These are phyloP conservation scores for Poteriospumella lacustris DNA, from an alignment of 108 stramenopile species.

Conservation along the genomic window DNA sequence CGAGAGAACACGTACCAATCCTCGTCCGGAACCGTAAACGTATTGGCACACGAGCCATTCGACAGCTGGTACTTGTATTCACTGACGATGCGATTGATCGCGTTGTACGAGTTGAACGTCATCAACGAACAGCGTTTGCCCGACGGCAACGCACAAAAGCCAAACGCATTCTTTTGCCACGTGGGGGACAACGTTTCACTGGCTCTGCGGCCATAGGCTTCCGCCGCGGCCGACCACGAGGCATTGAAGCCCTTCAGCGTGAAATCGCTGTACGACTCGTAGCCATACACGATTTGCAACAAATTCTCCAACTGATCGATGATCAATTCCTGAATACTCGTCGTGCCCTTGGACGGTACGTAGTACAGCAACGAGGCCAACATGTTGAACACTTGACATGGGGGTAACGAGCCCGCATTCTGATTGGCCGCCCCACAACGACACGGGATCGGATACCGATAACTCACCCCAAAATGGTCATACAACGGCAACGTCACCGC, in stretches of 20 bases:
- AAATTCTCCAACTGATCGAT: too few species aligned
- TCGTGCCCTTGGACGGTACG: too few species aligned
- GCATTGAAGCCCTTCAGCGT: not conserved
- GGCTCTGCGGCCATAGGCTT: not conserved
- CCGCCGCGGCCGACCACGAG: not conserved
- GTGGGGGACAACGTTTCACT: not conserved
- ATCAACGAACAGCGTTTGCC: not conserved
- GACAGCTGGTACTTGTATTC: not conserved
- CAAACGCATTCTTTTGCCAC: not conserved
- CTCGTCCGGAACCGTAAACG: not conserved
- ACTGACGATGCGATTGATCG: not conserved
- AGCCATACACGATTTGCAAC: too few species aligned
- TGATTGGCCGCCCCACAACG: too few species aligned
- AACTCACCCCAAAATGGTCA: not conserved
- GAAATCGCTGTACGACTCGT: too few species aligned
- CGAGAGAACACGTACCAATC: too few species aligned
- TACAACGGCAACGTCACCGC: not conserved
- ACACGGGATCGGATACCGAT: too few species aligned
- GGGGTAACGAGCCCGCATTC: too few species aligned
- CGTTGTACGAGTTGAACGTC: slow-evolving; percentile 9
- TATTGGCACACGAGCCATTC: not conserved
- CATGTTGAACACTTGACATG: not conserved
- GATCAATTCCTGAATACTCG: too few species aligned
- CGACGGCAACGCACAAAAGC: not conserved
- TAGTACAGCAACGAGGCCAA: not conserved